Evolutionary conservation across 352 stramenopile genomes (phyloP), one percentile per base, ranked within the genome.

Genomic region (Pythium inflatum): DNA sequence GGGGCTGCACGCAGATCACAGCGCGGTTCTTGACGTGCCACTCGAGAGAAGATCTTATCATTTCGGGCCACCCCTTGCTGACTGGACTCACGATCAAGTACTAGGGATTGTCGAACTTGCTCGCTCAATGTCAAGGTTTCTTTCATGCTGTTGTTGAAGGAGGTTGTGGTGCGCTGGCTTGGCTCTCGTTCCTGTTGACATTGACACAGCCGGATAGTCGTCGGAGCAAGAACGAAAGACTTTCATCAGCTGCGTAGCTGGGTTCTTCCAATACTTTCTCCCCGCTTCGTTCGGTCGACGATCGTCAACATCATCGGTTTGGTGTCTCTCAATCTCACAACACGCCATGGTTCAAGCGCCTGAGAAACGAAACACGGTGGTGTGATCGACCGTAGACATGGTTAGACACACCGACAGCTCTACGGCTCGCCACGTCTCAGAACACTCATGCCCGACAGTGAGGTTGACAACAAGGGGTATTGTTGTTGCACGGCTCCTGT

Each of bases 1-100:
- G 82, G 82, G 87, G 87, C 3, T 94, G 87, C 62, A 94, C 87
- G 2, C 87, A 93, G 80, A 85, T 94, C 62, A 92, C 83, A 0
- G 79, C 81, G 5, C 75, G 84, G 13, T 93, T 92, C 41, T 72
- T 95, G 27, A 91, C 78, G 0, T 78, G 82, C 55, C 87, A 95
- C 63, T 82, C 81, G 1, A 75, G 75, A 14, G 82, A 93, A 30
- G 77, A 90, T 2, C 65, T 95, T 1, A 63, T 92, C 31, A 74
- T 92, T 18, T 80, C 74, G 0, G 87, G 87, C 1, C 85, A 95
- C 36, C 85, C 87, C 27, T 59, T 92, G 45, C 64, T 93, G 16
- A 95, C 85, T 7, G 87, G 87, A 0, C 73, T 95, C 22, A 93
- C 81, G 0, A 73, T 92, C 67, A 85, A 87, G 25, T 90, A 89